Percentiles rank a stretch among this genome's conserved stretches.
Conservation (phyloP, 768 basidiomycete species). For the Pleurotus cornucopiae region DNA sequence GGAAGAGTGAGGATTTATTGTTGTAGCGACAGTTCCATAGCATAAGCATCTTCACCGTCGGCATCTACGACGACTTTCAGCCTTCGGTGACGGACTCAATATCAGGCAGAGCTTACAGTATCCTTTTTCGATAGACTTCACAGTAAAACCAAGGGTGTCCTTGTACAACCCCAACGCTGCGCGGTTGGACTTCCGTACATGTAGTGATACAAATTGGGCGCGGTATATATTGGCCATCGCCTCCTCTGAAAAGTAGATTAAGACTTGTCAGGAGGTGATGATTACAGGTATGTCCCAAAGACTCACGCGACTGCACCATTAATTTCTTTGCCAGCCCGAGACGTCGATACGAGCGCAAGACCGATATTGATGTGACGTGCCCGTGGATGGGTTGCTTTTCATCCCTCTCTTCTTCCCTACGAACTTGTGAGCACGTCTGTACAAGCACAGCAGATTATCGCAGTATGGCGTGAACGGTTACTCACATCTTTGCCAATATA, state of each 20-base stretch:
- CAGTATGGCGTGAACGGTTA: slow-evolving; percentile 8
- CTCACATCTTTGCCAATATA: slow-evolving; percentile 92
- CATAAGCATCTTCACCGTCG: slow-evolving; percentile 92
- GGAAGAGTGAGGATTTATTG: slow-evolving; percentile 10
- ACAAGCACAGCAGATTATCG: neutral
- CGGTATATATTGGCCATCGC: slow-evolving; percentile 88
- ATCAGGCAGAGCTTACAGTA: slow-evolving; percentile 64
- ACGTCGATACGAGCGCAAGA: slow-evolving; percentile 85
- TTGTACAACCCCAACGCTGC: slow-evolving; percentile 86
- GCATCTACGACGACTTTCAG: slow-evolving; percentile 54
- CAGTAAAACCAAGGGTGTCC: slow-evolving; percentile 88
- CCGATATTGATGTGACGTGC: slow-evolving; percentile 96
- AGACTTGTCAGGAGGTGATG: neutral
- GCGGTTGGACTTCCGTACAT: slow-evolving; percentile 93
- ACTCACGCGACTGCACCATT: slow-evolving; percentile 91
- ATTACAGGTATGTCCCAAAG: too few species aligned
- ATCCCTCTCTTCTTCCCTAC: slow-evolving; percentile 62
- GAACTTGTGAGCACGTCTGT: neutral
- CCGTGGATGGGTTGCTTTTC: slow-evolving; percentile 75
- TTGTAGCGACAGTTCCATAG: slow-evolving; percentile 73
- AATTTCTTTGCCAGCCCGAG: slow-evolving; percentile 92
- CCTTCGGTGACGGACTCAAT: neutral
- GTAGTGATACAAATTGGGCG: slow-evolving; percentile 85
- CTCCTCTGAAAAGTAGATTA: slow-evolving; percentile 43
- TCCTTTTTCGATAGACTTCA: slow-evolving; percentile 83